Evolutionary conservation across 148 eudicot species (phyloP), one percentile per base, ranked within the genome.

Genomic region (Polygonum maritimum): DNA sequence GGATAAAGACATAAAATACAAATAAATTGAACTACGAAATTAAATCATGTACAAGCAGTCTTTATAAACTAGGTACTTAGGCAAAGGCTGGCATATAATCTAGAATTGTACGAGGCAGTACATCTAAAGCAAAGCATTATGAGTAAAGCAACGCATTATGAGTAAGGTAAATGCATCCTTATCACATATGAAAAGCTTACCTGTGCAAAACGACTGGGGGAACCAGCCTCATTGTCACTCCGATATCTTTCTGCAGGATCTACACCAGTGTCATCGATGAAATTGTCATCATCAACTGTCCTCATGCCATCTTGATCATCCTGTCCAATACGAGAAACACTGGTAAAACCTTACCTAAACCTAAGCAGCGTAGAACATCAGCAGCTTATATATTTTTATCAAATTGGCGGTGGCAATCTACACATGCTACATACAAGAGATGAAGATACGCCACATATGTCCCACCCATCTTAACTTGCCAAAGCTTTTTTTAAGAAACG

Each of bases 141-240:
- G 36, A 14, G 16, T 35, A 65, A 12, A 26, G 26, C 6, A 9
- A 65, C 4, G 7, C 44, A 14, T 65, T 33, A 11, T 19, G 36
- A 14, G 16, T 35, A 65, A 12, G 71, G 69, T 14, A 62, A 10
- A 12, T 26, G 16, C 69, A 31, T 62, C 39, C 13, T 62, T 22
- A 21, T 62, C 19, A 35, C 47, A 19, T 3, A 75, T 57, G 55
- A 69, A 78, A 48, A 69, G 48, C 71, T 10, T 63, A 91, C 98
- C 92, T 91, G 93, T 75, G 90, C 95, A 85, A 86, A 92, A 82
- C 82, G 85, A 26, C 97, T 81, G 22, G 98, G 97, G 76, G 98
- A 94, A 58, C 79, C 86, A 74, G 79, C 89, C 74, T 81, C 97
- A 78, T 86, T 76, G 76, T 92, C 97, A 88, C 87, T 85, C 63